A percentile compares a stretch with the other conserved stretches of the same genome.
Conservation (phyloP, 2,329 filamentous ascomycete species). For the Pyrenophora graminea region DNA sequence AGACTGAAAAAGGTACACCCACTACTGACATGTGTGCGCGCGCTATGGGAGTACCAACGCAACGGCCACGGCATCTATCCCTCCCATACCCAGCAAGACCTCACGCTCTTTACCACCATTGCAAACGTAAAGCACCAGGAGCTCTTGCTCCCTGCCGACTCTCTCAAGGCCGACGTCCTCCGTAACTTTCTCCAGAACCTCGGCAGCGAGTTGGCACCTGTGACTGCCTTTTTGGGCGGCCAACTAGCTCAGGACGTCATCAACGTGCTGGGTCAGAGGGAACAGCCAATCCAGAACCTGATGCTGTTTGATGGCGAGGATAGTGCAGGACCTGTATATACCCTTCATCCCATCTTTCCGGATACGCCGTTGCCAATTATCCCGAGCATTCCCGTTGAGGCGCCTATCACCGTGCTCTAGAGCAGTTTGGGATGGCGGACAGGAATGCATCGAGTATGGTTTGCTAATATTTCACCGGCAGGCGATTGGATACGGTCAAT, state of each 20-base stretch:
- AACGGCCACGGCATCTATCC: slow-evolving; percentile 48
- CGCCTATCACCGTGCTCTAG: slow-evolving; percentile 24
- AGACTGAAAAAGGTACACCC: slow-evolving; percentile 78
- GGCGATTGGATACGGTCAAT: not conserved
- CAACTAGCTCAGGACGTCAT: slow-evolving; percentile 95
- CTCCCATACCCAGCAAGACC: slow-evolving; percentile 56
- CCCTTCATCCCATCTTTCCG: slow-evolving; percentile 70
- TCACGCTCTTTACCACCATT: slow-evolving; percentile 75
- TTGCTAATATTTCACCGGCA: not conserved
- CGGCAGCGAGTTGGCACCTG: slow-evolving; percentile 80
- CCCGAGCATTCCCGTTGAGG: slow-evolving; percentile 27
- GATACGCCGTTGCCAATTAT: slow-evolving; percentile 32
- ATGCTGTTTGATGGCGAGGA: slow-evolving; percentile 86
- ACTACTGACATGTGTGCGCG: slow-evolving; percentile 81
- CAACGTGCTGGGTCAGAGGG: slow-evolving; percentile 86
- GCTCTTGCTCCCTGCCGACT: slow-evolving; percentile 53
- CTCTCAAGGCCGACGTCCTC: slow-evolving; percentile 64
- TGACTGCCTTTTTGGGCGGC: slow-evolving; percentile 86
- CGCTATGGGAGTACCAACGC: slow-evolving; percentile 85
- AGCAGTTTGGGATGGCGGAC: too few relatives aligned
- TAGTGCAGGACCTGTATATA: slow-evolving; percentile 77
- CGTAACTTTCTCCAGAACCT: slow-evolving; percentile 86
- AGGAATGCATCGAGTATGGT: not conserved
- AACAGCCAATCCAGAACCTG: slow-evolving; percentile 96
- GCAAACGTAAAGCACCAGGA: slow-evolving; percentile 78